These are phyloP conservation scores for Allium cepa DNA, from an alignment of 106 monocot genomes.

Conservation along the genomic window DNA sequence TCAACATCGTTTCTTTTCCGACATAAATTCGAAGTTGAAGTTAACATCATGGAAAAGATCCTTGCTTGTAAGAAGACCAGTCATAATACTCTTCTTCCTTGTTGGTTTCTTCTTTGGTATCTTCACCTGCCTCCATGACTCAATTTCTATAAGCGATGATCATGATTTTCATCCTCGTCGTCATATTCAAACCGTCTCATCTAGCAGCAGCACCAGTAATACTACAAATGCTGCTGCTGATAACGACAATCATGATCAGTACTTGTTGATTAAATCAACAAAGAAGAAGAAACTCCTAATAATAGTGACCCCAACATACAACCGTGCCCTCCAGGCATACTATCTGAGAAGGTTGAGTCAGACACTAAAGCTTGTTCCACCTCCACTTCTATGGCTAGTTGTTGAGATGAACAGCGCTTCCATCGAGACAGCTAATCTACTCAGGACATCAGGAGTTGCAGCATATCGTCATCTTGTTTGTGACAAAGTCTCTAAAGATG, in stretches of 20 bases:
- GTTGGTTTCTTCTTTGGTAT: slow-evolving; percentile 31
- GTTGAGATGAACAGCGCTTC: slow-evolving; percentile 49
- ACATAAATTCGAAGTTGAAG: too few species aligned
- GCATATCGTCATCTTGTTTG: slow-evolving; percentile 58
- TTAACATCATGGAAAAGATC: neutral
- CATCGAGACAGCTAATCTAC: slow-evolving; percentile 55
- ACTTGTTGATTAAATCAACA: neutral
- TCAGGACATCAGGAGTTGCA: slow-evolving; percentile 53
- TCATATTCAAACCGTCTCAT: neutral
- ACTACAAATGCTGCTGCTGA: neutral
- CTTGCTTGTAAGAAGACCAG: neutral
- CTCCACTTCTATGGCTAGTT: slow-evolving; percentile 77
- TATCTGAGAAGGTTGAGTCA: slow-evolving; percentile 53
- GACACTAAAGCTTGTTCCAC: slow-evolving; percentile 54
- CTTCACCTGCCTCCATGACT: slow-evolving; percentile 23
- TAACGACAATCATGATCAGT: neutral
- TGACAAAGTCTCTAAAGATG: slow-evolving; percentile 1
- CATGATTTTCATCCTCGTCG: neutral
- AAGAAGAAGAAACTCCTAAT: slow-evolving; percentile 37
- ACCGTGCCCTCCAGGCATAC: slow-evolving; percentile 66
- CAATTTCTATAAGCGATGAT: too few species aligned
- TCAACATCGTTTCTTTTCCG: too few species aligned
- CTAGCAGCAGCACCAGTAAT: neutral
- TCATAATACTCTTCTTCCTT: slow-evolving; percentile 30
- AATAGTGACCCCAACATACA: slow-evolving; percentile 79